phyloP scores from a whole-genome alignment of 192 early-diverging fungal genomes.

The Rhizophagus sp. region DNA sequence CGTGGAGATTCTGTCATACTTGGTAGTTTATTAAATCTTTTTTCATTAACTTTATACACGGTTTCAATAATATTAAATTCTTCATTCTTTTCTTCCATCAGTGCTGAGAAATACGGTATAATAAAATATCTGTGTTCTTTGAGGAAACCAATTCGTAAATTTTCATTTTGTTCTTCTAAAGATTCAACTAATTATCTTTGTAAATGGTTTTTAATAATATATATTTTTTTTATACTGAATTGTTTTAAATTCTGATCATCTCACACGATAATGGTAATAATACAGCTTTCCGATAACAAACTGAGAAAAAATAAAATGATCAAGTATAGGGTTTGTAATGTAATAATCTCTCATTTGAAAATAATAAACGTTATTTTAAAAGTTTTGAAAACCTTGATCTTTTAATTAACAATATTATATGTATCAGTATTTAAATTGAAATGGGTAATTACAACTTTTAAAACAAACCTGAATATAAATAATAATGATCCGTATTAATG shows the following conservation, averaged over 20 bases:
- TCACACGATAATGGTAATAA: too few relatives aligned
- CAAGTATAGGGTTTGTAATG: too few relatives aligned
- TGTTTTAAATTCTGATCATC: too few relatives aligned
- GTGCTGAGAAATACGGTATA: conserved; percentile 50
- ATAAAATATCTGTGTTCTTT: conserved; percentile 2
- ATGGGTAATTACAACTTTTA: neutral
- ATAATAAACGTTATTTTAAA: too few relatives aligned
- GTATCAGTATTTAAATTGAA: too few relatives aligned
- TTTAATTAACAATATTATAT: too few relatives aligned
- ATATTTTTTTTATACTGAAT: too few relatives aligned
- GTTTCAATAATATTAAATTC: neutral
- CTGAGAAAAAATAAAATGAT: too few relatives aligned
- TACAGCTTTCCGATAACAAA: too few relatives aligned
- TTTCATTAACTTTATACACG: neutral
- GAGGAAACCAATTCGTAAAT: neutral
- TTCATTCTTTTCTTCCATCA: conserved; percentile 6
- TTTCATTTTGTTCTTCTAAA: neutral
- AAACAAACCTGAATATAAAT: neutral
- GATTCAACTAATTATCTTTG: neutral
- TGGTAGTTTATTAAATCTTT: conserved; percentile 49
- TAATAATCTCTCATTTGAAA: too few relatives aligned
- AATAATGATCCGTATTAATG: conserved; percentile 52
- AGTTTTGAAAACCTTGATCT: too few relatives aligned
- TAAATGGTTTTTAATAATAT: too few relatives aligned
- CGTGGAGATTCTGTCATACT: conserved; percentile 94